Evolutionary conservation across 1,284 basidiomycete species (phyloP), one percentile per base, ranked within the genome.

Genomic region (Sporisorium scitamineum): DNA sequence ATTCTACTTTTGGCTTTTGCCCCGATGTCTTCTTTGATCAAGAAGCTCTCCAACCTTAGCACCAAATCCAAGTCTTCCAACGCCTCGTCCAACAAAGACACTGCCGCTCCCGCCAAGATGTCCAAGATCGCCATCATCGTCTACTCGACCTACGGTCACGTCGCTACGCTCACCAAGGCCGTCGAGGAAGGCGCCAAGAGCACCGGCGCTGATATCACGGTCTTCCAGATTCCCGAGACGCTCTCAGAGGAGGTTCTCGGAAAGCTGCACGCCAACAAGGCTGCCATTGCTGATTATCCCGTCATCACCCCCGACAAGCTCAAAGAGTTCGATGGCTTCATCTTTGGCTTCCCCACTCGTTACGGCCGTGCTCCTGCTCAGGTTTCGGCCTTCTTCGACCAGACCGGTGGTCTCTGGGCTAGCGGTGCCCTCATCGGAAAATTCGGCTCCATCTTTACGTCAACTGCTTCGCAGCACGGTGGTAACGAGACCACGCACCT

Each of bases 211-310:
- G 86, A 85, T 11, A 91, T 89, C 31, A 90, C 89, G 54, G 91
- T 93, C 78, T 93, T 78, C 45, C 92, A 91, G 86, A 90, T 95
- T 80, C 87, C 91, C 61, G 95, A 97, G 88, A 97, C 94, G 9
- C 91, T 96, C 61, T 85, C 91, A 3, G 86, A 90, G n/a, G 92
- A 94, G 27, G 87, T 97, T 67, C 88, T 96, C 63, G 85, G 85
- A 69, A 90, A 91, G 87, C 90, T 97, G 90, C 86, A 92, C 87
- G 94, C 93, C 60, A 86, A 86, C 66, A 82, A 82, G 50, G 86
- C 83, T 9, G 85, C 86, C 65, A 85, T 86, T 66, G 84, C 90
- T 68, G 87, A 88, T 72, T 92, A 93, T 88, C 93, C 93, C 47
- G 83, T 92, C 83, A 88, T 95, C 84, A 88, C 88, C 18, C 89